Conservation (phyloP, 164 flowering plant genomes). For the Stephania japonica region DNA sequence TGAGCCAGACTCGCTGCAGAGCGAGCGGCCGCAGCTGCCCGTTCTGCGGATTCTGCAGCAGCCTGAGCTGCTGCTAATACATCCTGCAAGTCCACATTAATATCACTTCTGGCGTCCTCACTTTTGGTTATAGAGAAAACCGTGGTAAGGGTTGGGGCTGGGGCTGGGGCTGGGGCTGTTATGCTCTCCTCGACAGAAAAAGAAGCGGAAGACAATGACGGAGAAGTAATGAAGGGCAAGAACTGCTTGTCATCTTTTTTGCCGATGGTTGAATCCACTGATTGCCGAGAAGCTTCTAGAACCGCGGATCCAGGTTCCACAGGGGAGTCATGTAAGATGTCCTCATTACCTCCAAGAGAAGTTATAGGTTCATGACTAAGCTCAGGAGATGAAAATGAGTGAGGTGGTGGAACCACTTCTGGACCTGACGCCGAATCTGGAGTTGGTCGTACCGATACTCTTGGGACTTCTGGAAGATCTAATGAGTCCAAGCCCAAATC, state of each 20-base stretch:
- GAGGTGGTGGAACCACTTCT: constrained; percentile 17
- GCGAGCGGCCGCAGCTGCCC: constrained; percentile 92
- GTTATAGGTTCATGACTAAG: constrained; percentile 21
- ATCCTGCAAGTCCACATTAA: constrained; percentile 65
- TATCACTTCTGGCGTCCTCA: constrained; percentile 27
- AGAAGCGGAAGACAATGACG: constrained; percentile 38
- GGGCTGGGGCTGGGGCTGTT: too few relatives aligned
- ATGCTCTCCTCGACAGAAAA: constrained; percentile 14
- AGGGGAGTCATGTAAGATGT: constrained; percentile 8
- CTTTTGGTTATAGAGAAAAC: constrained; percentile 25
- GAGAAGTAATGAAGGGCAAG: constrained; percentile 58
- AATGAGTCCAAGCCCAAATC: constrained; percentile 48
- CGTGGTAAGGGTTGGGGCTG: constrained; percentile 5
- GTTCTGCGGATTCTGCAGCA: constrained; percentile 90
- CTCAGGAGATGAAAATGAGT: constrained; percentile 26
- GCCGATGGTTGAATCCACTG: constrained; percentile 12
- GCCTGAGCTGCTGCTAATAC: constrained; percentile 86
- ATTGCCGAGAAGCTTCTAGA: constrained; percentile 22
- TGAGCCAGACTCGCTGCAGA: constrained; percentile 88
- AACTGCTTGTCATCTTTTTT: constrained; percentile 48
- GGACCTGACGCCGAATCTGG: constrained; percentile 27
- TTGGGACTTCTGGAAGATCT: constrained; percentile 89
- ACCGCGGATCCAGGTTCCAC: constrained; percentile 23
- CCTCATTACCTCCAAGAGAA: constrained; percentile 18
- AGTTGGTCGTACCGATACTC: constrained; percentile 33